Percentiles rank a stretch among this genome's conserved stretches.
Conservation (phyloP, 75 land plant species). For the Adiantum capillusveneris region DNA sequence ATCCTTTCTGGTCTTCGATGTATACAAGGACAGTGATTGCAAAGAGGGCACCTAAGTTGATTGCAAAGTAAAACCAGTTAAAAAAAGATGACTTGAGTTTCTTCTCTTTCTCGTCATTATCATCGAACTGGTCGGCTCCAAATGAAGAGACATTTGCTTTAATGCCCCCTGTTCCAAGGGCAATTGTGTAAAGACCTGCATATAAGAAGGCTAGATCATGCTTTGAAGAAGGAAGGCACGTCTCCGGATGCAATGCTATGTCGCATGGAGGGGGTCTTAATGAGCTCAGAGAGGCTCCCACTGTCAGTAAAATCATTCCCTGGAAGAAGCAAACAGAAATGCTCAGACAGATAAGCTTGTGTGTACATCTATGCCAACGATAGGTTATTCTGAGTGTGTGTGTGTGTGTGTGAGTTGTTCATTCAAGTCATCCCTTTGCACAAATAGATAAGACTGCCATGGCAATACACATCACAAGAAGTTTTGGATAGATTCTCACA, state of each 20-base stretch:
- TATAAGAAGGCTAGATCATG: slow-evolving; percentile 43
- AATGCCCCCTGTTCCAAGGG: slow-evolving; percentile 69
- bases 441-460: no score
- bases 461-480: no score
- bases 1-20: slow-evolving; percentile 71
- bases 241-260: slow-evolving; percentile 16
- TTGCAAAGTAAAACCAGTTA: slow-evolving; percentile 90
- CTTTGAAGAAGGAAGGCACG: slow-evolving; percentile 15
- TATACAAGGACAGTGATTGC: slow-evolving; percentile 83
- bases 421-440: no score
- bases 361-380: no score
- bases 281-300: slow-evolving; percentile 51
- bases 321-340: neutral
- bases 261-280: slow-evolving; percentile 63
- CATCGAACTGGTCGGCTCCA: slow-evolving; percentile 90
- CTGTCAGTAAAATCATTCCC: slow-evolving; percentile 19
- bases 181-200: slow-evolving; percentile 41
- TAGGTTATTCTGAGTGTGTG: no score
- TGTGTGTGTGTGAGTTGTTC: no score
- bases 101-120: slow-evolving; percentile 38
- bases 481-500: no score
- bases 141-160: slow-evolving; percentile 82
- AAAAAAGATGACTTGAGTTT: slow-evolving; percentile 67
- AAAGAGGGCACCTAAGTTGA: slow-evolving; percentile 68
- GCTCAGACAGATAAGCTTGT: no score